Conservation (phyloP, 2,329 filamentous ascomycete genomes). For the Cladosporium austrohemisphaericum region DNA sequence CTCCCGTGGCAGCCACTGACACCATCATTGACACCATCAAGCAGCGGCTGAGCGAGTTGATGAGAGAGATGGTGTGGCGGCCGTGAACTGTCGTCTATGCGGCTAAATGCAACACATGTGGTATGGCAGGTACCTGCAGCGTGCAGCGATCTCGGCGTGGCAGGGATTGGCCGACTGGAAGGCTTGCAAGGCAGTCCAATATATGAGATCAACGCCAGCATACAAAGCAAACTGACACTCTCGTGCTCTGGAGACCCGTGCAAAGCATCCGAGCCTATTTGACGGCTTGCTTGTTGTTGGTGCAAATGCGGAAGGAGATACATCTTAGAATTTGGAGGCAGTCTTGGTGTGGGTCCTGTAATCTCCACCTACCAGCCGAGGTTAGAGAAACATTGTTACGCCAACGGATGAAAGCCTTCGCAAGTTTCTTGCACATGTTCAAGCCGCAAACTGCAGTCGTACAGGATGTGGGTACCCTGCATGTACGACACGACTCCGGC, state of each 20-base stretch:
- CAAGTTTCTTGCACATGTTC: neutral
- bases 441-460: neutral
- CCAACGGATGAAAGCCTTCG: neutral
- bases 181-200: too few relatives aligned
- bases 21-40: neutral
- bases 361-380: constrained; percentile 6
- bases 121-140: constrained; percentile 3
- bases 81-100: neutral
- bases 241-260: too few relatives aligned
- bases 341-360: neutral
- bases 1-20: neutral
- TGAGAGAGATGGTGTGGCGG: neutral
- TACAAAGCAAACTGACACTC: too few relatives aligned
- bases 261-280: too few relatives aligned
- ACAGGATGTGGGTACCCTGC: neutral
- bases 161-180: too few relatives aligned
- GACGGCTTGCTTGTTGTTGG: too few relatives aligned
- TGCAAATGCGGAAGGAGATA: too few relatives aligned
- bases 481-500: constrained; percentile 1
- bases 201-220: too few relatives aligned
- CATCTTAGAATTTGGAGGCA: too few relatives aligned
- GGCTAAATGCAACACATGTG: constrained; percentile 6
- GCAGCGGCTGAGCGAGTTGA: neutral
- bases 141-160: neutral
- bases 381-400: too few relatives aligned